phyloP scores from a whole-genome alignment of 2,329 filamentous ascomycete species.

The Lasiodiplodia sp. region DNA sequence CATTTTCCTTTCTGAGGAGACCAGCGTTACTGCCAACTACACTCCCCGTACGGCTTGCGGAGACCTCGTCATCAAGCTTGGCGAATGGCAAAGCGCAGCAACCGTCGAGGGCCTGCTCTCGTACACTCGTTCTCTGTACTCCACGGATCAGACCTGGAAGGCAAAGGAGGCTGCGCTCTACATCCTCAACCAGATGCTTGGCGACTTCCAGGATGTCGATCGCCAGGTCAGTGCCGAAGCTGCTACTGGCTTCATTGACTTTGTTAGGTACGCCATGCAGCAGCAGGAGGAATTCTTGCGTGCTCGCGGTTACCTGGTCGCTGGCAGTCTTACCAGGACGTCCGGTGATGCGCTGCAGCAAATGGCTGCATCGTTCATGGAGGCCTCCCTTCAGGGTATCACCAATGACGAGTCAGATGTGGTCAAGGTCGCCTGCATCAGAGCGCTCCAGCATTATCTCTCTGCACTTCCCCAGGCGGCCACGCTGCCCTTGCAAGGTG shows the following conservation, averaged over 20 bases:
- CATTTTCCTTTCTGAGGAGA: conserved; percentile 93
- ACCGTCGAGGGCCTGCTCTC: conserved; percentile 80
- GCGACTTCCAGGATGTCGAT: conserved; percentile 80
- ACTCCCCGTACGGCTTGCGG: conserved; percentile 92
- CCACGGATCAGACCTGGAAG: conserved; percentile 64
- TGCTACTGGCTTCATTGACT: conserved; percentile 76
- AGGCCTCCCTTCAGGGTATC: conserved; percentile 78
- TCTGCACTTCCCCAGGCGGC: conserved; percentile 59
- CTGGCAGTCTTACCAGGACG: conserved; percentile 77
- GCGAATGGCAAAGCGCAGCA: conserved; percentile 82
- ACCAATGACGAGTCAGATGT: conserved; percentile 80
- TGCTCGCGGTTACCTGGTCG: conserved; percentile 85
- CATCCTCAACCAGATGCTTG: conserved; percentile 82
- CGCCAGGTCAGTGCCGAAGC: conserved; percentile 74
- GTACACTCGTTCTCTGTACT: conserved; percentile 78
- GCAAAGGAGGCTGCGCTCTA: conserved; percentile 82
- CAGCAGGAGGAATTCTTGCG: conserved; percentile 78
- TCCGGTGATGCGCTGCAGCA: conserved; percentile 63
- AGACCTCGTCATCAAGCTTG: conserved; percentile 89
- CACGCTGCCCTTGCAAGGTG: conserved; percentile 65
- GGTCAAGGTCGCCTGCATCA: conserved; percentile 90
- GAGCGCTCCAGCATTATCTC: conserved; percentile 76
- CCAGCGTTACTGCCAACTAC: conserved; percentile 93
- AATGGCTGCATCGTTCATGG: conserved; percentile 69
- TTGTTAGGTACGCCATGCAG: conserved; percentile 79